These are phyloP conservation scores for Paramyrothecium roridum DNA, from an alignment of 2,329 filamentous ascomycete genomes.

Conservation along the genomic window DNA sequence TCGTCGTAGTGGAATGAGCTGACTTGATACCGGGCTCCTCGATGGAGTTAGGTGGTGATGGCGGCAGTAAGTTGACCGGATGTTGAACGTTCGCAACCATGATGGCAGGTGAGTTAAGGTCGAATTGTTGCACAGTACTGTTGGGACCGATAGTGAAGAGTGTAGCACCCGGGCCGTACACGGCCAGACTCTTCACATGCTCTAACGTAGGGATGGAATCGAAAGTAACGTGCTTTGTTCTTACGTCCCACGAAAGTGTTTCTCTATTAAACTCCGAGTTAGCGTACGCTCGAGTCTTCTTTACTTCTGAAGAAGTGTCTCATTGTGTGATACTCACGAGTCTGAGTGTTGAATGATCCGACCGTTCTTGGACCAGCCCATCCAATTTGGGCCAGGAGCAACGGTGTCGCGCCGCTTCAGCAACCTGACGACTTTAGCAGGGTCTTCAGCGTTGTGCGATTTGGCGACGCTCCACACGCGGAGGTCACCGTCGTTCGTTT, in stretches of 20 bases:
- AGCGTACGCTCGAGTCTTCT: conserved; percentile 45
- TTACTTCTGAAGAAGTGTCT: conserved; percentile 15
- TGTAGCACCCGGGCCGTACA: conserved; percentile 85
- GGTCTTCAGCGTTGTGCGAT: conserved; percentile 64
- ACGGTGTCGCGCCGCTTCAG: conserved; percentile 76
- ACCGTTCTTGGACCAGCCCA: conserved; percentile 97
- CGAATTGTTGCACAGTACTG: conserved; percentile 91
- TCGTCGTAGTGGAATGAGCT: conserved; percentile 42
- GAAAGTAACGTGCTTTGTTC: conserved; percentile 94
- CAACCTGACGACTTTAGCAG: conserved; percentile 84
- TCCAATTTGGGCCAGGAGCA: conserved; percentile 81
- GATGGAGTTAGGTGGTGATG: conserved; percentile 78
- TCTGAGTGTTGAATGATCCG: conserved; percentile 91
- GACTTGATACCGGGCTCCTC: conserved; percentile 63
- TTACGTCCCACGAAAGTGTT: conserved; percentile 93
- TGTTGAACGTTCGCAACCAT: conserved; percentile 89
- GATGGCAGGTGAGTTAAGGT: conserved; percentile 76
- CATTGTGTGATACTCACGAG: conserved; percentile 58
- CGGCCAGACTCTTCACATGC: conserved; percentile 75
- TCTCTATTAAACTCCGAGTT: conserved; percentile 53
- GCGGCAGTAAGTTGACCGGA: conserved; percentile 71
- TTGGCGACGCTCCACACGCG: conserved; percentile 97
- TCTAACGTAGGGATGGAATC: conserved; percentile 84
- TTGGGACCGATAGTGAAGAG: conserved; percentile 88
- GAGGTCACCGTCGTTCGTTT: conserved; percentile 87